Conservation (phyloP, 352 stramenopile genomes). For the Phytophthora melonis region DNA sequence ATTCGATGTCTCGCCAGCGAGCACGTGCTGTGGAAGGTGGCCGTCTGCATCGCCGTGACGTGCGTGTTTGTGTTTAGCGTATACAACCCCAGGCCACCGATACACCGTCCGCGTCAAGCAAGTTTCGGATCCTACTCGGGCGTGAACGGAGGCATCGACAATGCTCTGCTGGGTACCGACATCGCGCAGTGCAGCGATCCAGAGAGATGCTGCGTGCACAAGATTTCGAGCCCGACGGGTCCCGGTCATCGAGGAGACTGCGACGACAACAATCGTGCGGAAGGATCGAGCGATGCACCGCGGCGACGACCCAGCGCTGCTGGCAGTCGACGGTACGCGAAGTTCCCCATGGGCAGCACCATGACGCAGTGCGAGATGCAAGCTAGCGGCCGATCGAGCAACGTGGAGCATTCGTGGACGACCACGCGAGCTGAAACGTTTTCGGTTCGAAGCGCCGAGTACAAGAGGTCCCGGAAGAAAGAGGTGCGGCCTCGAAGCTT, state of each 20-base stretch:
- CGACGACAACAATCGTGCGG: not conserved
- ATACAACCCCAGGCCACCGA: constrained; percentile 52
- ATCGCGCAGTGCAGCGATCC: constrained; percentile 50
- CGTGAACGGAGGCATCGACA: constrained; percentile 20
- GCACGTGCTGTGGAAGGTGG: constrained; percentile 70
- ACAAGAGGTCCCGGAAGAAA: constrained; percentile 88
- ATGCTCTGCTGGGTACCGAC: constrained; percentile 41
- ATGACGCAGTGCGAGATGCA: constrained; percentile 64
- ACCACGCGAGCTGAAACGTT: constrained; percentile 70
- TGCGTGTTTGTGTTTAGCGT: constrained; percentile 56
- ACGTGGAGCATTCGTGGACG: constrained; percentile 64
- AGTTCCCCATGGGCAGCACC: constrained; percentile 65
- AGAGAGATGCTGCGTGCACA: constrained; percentile 66
- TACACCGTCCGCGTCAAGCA: constrained; percentile 14
- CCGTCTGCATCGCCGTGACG: constrained; percentile 65
- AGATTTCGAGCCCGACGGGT: constrained; percentile 14
- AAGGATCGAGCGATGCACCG: constrained; percentile 7
- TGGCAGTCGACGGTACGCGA: constrained; percentile 38
- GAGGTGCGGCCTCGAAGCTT: constrained; percentile 41
- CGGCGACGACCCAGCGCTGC: constrained; percentile 17
- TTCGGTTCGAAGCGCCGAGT: constrained; percentile 73
- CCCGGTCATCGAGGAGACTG: constrained; percentile 11
- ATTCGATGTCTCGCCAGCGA: constrained; percentile 72
- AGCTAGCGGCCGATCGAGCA: constrained; percentile 55
- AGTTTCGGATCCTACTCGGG: constrained; percentile 20